These are phyloP conservation scores for Phlegmacium glaucopus DNA, from an alignment of 768 basidiomycete genomes.

Conservation along the genomic window DNA sequence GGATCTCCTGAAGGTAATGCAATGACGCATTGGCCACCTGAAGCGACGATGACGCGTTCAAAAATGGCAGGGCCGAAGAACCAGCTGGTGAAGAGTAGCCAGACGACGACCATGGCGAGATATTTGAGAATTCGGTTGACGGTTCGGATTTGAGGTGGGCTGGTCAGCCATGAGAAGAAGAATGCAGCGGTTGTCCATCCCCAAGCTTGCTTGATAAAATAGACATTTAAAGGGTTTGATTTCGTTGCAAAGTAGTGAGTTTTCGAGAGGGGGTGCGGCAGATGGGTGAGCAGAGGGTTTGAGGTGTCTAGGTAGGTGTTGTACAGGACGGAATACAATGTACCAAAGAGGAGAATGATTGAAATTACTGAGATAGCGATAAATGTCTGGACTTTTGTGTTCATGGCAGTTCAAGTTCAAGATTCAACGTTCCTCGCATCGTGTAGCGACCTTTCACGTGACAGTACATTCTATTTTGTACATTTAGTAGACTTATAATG, in stretches of 20 bases:
- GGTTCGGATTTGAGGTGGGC: conserved; percentile 42
- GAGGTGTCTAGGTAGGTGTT: conserved; percentile 85
- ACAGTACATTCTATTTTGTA: too few species aligned
- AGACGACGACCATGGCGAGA: conserved; percentile 55
- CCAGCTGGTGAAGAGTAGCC: conserved; percentile 79
- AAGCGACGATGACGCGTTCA: conserved; percentile 57
- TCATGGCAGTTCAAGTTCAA: conserved; percentile 10
- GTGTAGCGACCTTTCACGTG: too few species aligned
- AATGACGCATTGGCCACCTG: conserved; percentile 79
- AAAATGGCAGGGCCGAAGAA: conserved; percentile 84
- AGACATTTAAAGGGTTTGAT: conserved; percentile 74
- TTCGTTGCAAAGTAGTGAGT: conserved; percentile 80
- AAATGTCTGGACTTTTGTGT: too few species aligned
- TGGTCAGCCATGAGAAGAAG: conserved; percentile 53
- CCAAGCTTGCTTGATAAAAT: conserved; percentile 91
- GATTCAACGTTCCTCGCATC: too few species aligned
- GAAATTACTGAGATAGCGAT: conserved; percentile 27
- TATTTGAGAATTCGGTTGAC: conserved; percentile 48
- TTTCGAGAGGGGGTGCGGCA: conserved; percentile 62
- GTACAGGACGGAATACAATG: conserved; percentile 59
- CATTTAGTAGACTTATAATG: background rate
- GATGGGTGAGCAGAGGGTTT: conserved; percentile 62
- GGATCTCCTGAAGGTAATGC: conserved; percentile 52
- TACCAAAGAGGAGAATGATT: conserved; percentile 53
- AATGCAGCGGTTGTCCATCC: conserved; percentile 81